A percentile compares a stretch with the other conserved stretches of the same genome.
These are phyloP conservation scores for Paracorniculantispora psalliotae DNA, from an alignment of 2,329 filamentous ascomycete species.

Conservation along the genomic window DNA sequence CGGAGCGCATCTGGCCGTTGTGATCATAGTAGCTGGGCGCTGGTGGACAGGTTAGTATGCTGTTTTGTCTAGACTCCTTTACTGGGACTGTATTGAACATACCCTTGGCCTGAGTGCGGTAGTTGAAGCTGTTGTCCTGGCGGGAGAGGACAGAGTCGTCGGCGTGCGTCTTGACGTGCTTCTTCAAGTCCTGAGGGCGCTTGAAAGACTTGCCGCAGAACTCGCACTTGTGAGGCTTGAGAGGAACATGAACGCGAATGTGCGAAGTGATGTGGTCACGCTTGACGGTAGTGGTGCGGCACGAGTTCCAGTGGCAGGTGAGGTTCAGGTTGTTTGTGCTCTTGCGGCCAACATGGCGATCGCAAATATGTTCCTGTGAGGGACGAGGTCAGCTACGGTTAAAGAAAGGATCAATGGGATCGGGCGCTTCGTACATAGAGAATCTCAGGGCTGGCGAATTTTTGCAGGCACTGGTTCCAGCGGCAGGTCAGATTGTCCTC, in stretches of 20 bases:
- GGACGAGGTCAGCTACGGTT: conserved; percentile 2
- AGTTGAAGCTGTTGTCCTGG: conserved; percentile 50
- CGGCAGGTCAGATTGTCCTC: conserved; percentile 57
- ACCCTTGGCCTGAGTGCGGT: conserved; percentile 49
- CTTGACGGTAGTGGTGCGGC: conserved; percentile 95
- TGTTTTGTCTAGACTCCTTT: background rate
- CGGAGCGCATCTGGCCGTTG: conserved; percentile 57
- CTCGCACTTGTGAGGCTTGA: conserved; percentile 98
- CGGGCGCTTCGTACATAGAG: conserved; percentile 49
- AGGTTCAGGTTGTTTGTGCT: conserved; percentile 98
- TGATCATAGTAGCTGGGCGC: conserved; percentile 60
- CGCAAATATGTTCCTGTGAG: conserved; percentile 87
- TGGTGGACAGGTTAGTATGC: background rate
- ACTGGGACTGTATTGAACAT: conserved; percentile 25
- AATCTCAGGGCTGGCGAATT: conserved; percentile 51
- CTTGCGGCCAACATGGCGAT: conserved; percentile 96
- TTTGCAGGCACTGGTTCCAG: conserved; percentile 56
- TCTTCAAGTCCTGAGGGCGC: conserved; percentile 97
- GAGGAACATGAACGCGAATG: conserved; percentile 95
- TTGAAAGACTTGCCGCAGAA: conserved; percentile 99
- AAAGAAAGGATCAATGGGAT: background rate
- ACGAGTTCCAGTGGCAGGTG: conserved; percentile 95
- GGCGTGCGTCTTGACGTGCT: conserved; percentile 98
- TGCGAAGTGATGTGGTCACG: conserved; percentile 99
- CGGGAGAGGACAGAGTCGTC: conserved; percentile 77